Evolutionary conservation across 768 basidiomycete species (phyloP).

Genomic region (Paxillus ammoniavirescens): DNA sequence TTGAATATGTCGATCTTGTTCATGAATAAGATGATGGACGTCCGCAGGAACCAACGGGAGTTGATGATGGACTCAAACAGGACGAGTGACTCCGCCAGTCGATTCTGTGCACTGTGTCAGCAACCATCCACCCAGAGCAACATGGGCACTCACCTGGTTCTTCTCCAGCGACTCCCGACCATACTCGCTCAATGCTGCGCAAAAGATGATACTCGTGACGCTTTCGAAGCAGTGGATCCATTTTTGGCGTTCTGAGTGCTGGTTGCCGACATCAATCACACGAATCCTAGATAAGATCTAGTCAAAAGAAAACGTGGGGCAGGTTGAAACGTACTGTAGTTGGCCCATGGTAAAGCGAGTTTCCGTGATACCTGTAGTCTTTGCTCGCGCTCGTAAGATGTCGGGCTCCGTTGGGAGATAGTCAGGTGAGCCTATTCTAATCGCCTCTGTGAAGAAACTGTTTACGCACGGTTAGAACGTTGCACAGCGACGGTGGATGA

Average conservation of each 20-base stretch:
- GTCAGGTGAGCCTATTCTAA: slow-evolving; percentile 75
- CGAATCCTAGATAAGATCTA: slow-evolving; percentile 39
- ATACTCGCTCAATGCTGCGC: slow-evolving; percentile 72
- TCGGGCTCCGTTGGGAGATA: slow-evolving; percentile 87
- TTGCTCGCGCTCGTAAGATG: slow-evolving; percentile 80
- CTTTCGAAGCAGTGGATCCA: slow-evolving; percentile 81
- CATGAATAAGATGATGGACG: slow-evolving; percentile 66
- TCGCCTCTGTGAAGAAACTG: slow-evolving; percentile 84
- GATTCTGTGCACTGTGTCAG: slow-evolving; percentile 46
- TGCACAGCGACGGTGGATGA: background rate
- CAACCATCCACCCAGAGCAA: background rate
- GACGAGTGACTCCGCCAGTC: slow-evolving; percentile 71
- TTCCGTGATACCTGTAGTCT: slow-evolving; percentile 89
- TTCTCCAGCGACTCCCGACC: slow-evolving; percentile 66
- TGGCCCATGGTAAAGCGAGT: slow-evolving; percentile 76
- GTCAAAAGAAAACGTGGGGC: accelerated
- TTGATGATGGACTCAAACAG: slow-evolving; percentile 80
- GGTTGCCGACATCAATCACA: slow-evolving; percentile 82
- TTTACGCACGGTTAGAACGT: background rate
- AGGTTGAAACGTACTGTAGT: slow-evolving; percentile 44
- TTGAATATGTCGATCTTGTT: slow-evolving; percentile 81
- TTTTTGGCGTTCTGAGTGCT: slow-evolving; percentile 78
- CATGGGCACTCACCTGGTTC: slow-evolving; percentile 24
- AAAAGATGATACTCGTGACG: slow-evolving; percentile 78
- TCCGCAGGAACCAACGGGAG: slow-evolving; percentile 72